Evolutionary conservation across 2,329 filamentous ascomycete genomes (phyloP).

Genomic region (Colletotrichum zoysiae): DNA sequence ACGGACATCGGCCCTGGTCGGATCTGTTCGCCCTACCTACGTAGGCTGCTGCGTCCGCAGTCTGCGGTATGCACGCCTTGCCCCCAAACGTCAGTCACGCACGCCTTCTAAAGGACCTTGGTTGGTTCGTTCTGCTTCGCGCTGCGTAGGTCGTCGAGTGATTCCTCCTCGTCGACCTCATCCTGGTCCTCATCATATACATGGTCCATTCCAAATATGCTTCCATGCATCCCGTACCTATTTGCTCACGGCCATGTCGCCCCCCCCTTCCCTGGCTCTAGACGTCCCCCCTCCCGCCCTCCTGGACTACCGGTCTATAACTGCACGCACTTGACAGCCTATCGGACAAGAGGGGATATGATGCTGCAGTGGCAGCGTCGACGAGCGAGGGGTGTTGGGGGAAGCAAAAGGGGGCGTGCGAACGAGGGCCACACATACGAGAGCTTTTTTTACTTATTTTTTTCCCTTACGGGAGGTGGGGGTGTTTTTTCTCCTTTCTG

Average conservation of each 20-base stretch:
- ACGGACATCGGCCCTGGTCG: neutral
- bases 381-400: neutral
- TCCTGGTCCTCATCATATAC: neutral
- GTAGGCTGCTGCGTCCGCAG: neutral
- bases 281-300: neutral
- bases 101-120: neutral
- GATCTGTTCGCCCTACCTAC: conserved; percentile 7
- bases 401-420: conserved; percentile 3
- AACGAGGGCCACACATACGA: conserved; percentile 2
- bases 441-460: neutral
- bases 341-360: neutral
- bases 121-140: neutral
- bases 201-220: conserved; percentile 15
- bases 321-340: neutral
- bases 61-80: neutral
- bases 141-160: neutral
- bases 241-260: neutral
- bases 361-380: neutral
- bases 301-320: neutral
- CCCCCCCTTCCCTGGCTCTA: neutral
- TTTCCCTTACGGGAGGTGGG: no score
- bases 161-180: neutral
- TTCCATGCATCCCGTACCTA: conserved; percentile 11
- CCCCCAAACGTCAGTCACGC: no score
- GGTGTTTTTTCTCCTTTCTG: neutral